Conservation (phyloP, 106 monocot genomes). For the Platanthera guangdongensis region DNA sequence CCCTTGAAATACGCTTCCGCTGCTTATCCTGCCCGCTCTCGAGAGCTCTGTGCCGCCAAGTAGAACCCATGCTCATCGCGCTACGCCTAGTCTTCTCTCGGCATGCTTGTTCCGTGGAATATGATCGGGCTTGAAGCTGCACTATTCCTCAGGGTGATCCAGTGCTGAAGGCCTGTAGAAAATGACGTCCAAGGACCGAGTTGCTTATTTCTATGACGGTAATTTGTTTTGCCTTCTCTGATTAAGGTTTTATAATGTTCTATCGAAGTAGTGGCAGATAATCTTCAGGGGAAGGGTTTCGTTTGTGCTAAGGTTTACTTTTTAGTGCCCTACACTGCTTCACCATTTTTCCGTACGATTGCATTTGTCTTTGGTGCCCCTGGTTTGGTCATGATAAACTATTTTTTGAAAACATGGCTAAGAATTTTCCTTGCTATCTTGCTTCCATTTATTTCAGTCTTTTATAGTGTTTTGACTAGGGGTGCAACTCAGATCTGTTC, state of each 20-base stretch:
- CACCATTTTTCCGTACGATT: not conserved
- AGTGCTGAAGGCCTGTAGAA: not conserved
- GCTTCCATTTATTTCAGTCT: not conserved
- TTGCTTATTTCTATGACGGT: slow-evolving; percentile 71
- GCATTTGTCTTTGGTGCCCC: not conserved
- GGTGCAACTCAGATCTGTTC: no score
- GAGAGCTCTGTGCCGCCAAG: no score
- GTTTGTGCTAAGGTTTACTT: not conserved
- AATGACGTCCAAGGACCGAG: slow-evolving; percentile 39
- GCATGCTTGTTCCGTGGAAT: no score
- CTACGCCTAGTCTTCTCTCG: no score
- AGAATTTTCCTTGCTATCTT: not conserved
- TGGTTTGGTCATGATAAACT: not conserved
- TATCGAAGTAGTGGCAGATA: not conserved
- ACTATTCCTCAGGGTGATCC: not conserved
- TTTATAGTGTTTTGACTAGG: not conserved
- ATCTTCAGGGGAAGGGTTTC: not conserved
- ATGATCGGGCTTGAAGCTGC: no score
- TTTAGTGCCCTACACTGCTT: not conserved
- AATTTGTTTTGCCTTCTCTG: slow-evolving; percentile 3
- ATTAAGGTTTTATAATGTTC: not conserved
- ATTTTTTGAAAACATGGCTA: not conserved
- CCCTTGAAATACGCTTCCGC: no score
- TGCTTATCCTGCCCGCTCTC: no score
- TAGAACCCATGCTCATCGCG: no score